These are phyloP conservation scores for Epichloe sylvatica DNA, from an alignment of 2,329 filamentous ascomycete genomes.

Conservation along the genomic window DNA sequence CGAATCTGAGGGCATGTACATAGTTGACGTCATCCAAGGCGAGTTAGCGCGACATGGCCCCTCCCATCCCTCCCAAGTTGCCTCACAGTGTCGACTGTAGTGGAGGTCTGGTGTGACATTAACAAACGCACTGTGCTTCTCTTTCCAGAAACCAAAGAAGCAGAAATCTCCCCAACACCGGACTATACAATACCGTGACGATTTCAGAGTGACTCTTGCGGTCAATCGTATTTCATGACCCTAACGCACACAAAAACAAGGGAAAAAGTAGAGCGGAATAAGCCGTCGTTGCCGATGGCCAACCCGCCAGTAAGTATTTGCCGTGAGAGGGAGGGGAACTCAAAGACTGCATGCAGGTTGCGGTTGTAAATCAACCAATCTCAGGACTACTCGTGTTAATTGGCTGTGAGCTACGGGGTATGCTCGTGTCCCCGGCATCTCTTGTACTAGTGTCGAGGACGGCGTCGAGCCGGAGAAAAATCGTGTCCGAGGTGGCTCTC, in stretches of 20 bases:
- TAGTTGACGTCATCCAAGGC: constrained; percentile 3
- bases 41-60: constrained; percentile 2
- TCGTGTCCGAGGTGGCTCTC: background rate
- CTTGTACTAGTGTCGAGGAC: background rate
- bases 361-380: background rate
- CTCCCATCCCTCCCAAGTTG: background rate
- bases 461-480: background rate
- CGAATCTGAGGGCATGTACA: background rate
- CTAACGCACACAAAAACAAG: no score
- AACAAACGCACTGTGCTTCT: background rate
- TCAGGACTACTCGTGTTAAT: background rate
- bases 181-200: no score
- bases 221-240: no score
- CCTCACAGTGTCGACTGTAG: background rate
- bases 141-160: background rate
- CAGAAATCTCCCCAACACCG: background rate
- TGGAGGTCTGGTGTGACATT: background rate
- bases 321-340: background rate
- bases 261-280: no score
- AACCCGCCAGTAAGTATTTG: no score
- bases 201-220: no score
- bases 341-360: background rate
- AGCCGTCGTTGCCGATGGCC: no score
- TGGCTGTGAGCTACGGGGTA: background rate
- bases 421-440: no score